Percentiles rank a stretch among this genome's conserved stretches.
phyloP scores from a whole-genome alignment of 345 rosid genomes.

The Reutealis trisperma region DNA sequence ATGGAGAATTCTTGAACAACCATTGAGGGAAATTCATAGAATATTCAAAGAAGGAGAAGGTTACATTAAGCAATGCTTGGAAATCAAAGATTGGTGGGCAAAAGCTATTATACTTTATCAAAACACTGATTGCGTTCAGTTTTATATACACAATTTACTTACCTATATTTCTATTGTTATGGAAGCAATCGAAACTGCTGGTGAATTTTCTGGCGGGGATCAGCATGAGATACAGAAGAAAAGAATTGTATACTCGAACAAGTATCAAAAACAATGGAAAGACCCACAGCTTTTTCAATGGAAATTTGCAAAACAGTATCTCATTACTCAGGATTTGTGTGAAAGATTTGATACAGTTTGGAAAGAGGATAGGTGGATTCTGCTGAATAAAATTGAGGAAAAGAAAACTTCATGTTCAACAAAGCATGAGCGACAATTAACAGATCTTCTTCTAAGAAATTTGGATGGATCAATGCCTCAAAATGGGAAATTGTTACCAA shows the following conservation, averaged over 20 bases:
- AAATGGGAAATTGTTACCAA: constrained; percentile 19
- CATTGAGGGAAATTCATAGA: constrained; percentile 24
- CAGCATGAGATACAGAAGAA: constrained; percentile 28
- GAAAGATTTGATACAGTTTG: constrained; percentile 18
- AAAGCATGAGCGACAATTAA: constrained; percentile 17
- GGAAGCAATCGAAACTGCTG: constrained; percentile 30
- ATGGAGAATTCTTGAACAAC: constrained; percentile 31
- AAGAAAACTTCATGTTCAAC: constrained; percentile 18
- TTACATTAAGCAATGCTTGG: constrained; percentile 27
- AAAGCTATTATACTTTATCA: constrained; percentile 28
- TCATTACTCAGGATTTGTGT: constrained; percentile 26
- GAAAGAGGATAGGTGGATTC: constrained; percentile 39
- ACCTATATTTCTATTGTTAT: constrained; percentile 18
- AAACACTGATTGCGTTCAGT: constrained; percentile 25
- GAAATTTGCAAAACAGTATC: constrained; percentile 28
- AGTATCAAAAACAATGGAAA: constrained; percentile 30
- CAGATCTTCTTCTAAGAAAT: constrained; percentile 20
- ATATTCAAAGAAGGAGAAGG: constrained; percentile 29
- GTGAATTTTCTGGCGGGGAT: constrained; percentile 27
- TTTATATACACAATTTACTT: constrained; percentile 26
- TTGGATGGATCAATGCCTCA: constrained; percentile 12
- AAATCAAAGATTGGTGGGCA: constrained; percentile 26
- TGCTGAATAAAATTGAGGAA: constrained; percentile 19
- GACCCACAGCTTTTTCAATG: constrained; percentile 24
- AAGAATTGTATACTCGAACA: constrained; percentile 18